Evolutionary conservation across 805 yeast species (phyloP), one percentile per base, ranked within the genome.

Genomic region (Cyberlindnera galapagoensis): DNA sequence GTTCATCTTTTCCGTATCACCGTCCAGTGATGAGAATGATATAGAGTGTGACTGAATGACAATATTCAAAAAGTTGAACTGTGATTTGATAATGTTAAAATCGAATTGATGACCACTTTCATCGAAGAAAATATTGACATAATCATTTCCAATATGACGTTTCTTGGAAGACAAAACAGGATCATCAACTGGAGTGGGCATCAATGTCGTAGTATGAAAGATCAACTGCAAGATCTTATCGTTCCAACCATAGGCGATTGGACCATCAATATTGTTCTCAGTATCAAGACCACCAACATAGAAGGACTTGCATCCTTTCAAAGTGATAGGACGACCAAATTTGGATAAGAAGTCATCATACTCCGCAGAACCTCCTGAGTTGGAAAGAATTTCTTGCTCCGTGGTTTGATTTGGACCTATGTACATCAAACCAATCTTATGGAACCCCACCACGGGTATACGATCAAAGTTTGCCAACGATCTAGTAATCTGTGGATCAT

Each of bases 101-200:
- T 79, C 74, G 57, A 82, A 83, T 4, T 75, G 71, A 5, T 57
- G 54, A 0, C 76, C 75, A 3, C 86, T 74, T 46, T 86, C 95
- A 48, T 86, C 84, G 61, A 77, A 87, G 52, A 70, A 86, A 16
- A 86, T 74, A 49, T 80, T 82, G 35, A 86, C 92, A 53, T 75
- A 78, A 51, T 85, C 72, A 58, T 86, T 86, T 7, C 96, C 96
- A 41, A 86, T 80, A 52, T 86, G 96, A 34, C 87, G 61, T 56
- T 86, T 86, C 57, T 85, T 86, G 52, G 67, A 51, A 11, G 76
- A 67, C 18, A 56, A 62, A 12, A 50, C 47, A 4, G 35, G 30
- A 16, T 54, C 50, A 3, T 47, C 54, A 15, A 33, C 38, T 23
- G 42, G 44, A 30, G 67, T 62, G 3, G 88, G 86, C 94, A 86